These are phyloP conservation scores for Globisporangium abappressorium DNA, from an alignment of 352 stramenopile genomes.

Conservation along the genomic window DNA sequence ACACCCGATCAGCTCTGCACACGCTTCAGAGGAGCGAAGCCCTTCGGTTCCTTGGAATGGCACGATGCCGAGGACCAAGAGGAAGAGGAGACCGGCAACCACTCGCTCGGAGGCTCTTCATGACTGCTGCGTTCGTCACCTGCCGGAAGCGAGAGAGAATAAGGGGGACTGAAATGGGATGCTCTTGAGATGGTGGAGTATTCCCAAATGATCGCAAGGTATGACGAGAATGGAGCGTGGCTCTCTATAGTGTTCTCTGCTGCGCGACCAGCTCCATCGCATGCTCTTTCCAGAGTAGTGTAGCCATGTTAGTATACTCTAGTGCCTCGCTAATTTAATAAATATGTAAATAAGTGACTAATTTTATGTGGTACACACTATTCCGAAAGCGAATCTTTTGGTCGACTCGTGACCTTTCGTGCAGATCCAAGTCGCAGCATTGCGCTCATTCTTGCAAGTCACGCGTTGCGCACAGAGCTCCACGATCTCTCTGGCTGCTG, in stretches of 20 bases:
- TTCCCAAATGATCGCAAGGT: background rate
- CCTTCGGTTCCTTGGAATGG: background rate
- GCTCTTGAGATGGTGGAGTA: background rate
- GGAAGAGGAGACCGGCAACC: background rate
- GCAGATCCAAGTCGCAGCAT: conserved; percentile 1
- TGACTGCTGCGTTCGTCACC: background rate
- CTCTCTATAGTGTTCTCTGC: background rate
- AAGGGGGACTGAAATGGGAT: background rate
- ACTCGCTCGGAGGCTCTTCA: background rate
- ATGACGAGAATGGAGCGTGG: no score
- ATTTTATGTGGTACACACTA: conserved; percentile 1
- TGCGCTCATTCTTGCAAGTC: background rate
- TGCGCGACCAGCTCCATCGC: background rate
- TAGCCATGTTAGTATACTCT: background rate
- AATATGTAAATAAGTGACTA: background rate
- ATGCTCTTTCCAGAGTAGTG: background rate
- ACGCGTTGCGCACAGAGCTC: background rate
- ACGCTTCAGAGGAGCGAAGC: background rate
- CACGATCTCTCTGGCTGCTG: background rate
- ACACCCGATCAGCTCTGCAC: background rate
- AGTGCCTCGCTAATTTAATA: background rate
- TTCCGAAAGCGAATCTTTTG: background rate
- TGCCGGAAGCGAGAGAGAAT: background rate
- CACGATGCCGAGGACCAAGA: background rate
- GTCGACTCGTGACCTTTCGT: conserved; percentile 1